Percentiles rank a stretch among this genome's conserved stretches.
Evolutionary conservation across 1,139 yeast genomes (phyloP).

Genomic region (Suhomyces terraborum): DNA sequence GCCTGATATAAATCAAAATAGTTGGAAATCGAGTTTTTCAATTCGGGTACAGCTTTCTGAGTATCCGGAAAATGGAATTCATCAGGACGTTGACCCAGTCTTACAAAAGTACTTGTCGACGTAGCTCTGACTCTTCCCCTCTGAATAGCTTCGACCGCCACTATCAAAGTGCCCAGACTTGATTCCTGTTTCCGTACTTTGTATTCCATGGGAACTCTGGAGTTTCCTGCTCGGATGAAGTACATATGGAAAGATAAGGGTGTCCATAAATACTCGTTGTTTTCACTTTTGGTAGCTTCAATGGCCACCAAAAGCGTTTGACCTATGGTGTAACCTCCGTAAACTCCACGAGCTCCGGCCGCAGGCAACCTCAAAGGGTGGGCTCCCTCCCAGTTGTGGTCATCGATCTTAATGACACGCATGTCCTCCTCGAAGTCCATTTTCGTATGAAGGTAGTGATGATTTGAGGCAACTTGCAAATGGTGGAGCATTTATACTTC

Average conservation of each 20-base stretch:
- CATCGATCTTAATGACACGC: constrained; percentile 34
- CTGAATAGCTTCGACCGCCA: constrained; percentile 35
- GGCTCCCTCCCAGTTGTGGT: constrained; percentile 36
- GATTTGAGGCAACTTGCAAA: too few relatives aligned
- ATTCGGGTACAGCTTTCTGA: constrained; percentile 17
- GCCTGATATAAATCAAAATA: constrained; percentile 33
- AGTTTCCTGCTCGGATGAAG: constrained; percentile 51
- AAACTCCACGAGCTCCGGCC: constrained; percentile 66
- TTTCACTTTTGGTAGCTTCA: constrained; percentile 31
- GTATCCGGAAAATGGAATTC: constrained; percentile 14
- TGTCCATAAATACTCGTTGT: constrained; percentile 21
- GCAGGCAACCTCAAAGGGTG: constrained; percentile 43
- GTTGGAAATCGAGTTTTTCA: constrained; percentile 31
- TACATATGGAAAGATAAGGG: constrained; percentile 46
- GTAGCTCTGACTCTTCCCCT: constrained; percentile 30
- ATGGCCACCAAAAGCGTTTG: constrained; percentile 71
- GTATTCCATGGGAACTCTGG: constrained; percentile 53
- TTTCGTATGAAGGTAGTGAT: background rate
- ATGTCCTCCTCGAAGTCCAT: constrained; percentile 43
- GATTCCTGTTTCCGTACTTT: constrained; percentile 51
- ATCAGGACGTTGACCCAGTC: constrained; percentile 11
- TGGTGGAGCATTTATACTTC: too few relatives aligned
- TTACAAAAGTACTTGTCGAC: constrained; percentile 27
- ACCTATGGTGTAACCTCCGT: constrained; percentile 78
- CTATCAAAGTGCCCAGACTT: constrained; percentile 27